Conservation (phyloP, 176 grass and related monocot species). For the Pontederia paniculata region DNA sequence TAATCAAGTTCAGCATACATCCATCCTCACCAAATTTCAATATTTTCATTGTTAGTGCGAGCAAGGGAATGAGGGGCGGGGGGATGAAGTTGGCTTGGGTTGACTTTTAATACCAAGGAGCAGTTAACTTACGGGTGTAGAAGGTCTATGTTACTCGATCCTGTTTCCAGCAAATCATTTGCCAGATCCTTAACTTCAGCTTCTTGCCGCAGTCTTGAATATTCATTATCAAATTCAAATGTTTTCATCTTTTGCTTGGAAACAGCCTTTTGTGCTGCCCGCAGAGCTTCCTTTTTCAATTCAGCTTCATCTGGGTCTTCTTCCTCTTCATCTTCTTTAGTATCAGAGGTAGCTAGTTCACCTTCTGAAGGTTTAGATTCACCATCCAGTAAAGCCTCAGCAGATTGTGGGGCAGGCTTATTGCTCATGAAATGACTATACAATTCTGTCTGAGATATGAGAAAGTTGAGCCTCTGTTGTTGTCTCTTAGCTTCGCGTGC, state of each 20-base stretch:
- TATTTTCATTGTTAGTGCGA: too few relatives aligned
- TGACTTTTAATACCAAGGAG: conserved; percentile 1
- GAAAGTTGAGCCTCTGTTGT: conserved; percentile 94
- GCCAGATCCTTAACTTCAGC: conserved; percentile 33
- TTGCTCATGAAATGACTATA: conserved; percentile 99
- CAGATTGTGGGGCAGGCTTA: conserved; percentile 40
- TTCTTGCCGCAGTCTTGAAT: conserved; percentile 52
- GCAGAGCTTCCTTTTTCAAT: conserved; percentile 81
- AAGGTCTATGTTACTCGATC: conserved; percentile 74
- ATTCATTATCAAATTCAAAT: conserved; percentile 92
- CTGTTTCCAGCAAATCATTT: conserved; percentile 46
- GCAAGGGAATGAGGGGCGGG: too few relatives aligned
- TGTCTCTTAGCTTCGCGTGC: conserved; percentile 93
- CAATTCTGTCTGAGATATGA: conserved; percentile 92
- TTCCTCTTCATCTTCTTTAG: conserved; percentile 37
- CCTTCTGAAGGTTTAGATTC: conserved; percentile 40
- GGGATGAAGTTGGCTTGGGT: not conserved
- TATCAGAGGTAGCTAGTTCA: conserved; percentile 22
- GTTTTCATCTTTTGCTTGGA: conserved; percentile 92
- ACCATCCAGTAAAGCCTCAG: conserved; percentile 13
- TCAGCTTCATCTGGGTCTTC: conserved; percentile 90
- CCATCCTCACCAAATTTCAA: too few relatives aligned
- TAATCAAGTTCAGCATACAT: not conserved
- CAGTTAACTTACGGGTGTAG: conserved; percentile 76
- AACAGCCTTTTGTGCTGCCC: conserved; percentile 77